phyloP scores from a whole-genome alignment of 2,329 filamentous ascomycete genomes.

The Neopestalotiopsis rosae region DNA sequence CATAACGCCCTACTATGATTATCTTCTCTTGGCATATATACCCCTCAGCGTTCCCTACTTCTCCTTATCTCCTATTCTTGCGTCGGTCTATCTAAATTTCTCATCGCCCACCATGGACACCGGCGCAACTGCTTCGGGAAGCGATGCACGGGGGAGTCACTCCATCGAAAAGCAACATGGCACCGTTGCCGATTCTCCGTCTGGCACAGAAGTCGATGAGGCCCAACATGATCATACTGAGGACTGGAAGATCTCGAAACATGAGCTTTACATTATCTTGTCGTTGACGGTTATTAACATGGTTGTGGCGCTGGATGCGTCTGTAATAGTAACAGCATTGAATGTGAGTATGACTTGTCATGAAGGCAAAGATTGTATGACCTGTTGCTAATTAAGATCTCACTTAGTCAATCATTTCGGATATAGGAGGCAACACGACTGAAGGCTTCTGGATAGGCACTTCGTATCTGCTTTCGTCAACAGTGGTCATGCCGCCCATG shows the following conservation, averaged over 20 bases:
- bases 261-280: constrained; percentile 20
- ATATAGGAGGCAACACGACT: constrained; percentile 18
- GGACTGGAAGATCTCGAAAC: constrained; percentile 20
- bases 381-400: not conserved
- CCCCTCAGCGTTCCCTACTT: not conserved
- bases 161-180: constrained; percentile 3
- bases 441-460: constrained; percentile 22
- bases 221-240: constrained; percentile 23
- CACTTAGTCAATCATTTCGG: constrained; percentile 18
- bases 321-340: constrained; percentile 22
- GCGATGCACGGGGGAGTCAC: not conserved
- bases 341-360: constrained; percentile 5
- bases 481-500: constrained; percentile 21
- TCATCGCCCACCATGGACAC: not conserved
- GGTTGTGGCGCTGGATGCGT: constrained; percentile 23
- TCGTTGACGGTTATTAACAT: constrained; percentile 21
- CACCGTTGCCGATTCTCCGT: not conserved
- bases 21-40: too few species aligned
- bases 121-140: not conserved
- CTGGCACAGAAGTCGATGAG: constrained; percentile 1
- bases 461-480: constrained; percentile 19
- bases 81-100: not conserved
- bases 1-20: too few species aligned
- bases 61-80: not conserved
- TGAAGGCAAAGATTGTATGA: not conserved